These are phyloP conservation scores for Epichloe glyceriae DNA, from an alignment of 2,329 filamentous ascomycete species.

Conservation along the genomic window DNA sequence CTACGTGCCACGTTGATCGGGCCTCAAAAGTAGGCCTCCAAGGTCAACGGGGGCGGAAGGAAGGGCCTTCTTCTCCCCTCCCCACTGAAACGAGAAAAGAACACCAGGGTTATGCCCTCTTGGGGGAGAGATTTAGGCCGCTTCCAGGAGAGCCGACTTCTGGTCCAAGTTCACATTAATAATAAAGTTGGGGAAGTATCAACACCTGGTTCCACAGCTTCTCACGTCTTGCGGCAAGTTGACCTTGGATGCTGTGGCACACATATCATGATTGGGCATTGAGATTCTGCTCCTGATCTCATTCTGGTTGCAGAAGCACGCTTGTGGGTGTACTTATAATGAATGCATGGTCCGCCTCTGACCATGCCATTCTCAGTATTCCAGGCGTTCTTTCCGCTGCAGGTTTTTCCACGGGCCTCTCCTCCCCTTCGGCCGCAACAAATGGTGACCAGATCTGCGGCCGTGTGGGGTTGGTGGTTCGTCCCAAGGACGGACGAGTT, in stretches of 20 bases:
- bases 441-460: conserved; percentile 26
- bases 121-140: background rate
- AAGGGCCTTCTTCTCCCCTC: background rate
- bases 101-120: background rate
- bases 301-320: background rate
- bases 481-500: conserved; percentile 25
- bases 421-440: conserved; percentile 8
- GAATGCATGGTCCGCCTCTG: conserved; percentile 5
- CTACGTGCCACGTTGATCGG: conserved; percentile 23
- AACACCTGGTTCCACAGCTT: background rate
- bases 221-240: background rate
- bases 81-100: conserved; percentile 2
- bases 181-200: background rate
- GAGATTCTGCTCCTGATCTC: conserved; percentile 1
- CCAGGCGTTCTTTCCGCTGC: conserved; percentile 2
- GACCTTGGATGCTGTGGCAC: conserved; percentile 1
- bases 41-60: conserved; percentile 1
- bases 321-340: background rate
- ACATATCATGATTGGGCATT: conserved; percentile 9
- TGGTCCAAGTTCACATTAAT: background rate
- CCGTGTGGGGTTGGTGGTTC: conserved; percentile 28
- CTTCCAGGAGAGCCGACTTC: background rate
- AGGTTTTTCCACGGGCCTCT: background rate
- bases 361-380: conserved; percentile 4
- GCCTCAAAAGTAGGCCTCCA: conserved; percentile 6